Conservation (phyloP, 768 basidiomycete genomes). For the Lentinula aciculospora region DNA sequence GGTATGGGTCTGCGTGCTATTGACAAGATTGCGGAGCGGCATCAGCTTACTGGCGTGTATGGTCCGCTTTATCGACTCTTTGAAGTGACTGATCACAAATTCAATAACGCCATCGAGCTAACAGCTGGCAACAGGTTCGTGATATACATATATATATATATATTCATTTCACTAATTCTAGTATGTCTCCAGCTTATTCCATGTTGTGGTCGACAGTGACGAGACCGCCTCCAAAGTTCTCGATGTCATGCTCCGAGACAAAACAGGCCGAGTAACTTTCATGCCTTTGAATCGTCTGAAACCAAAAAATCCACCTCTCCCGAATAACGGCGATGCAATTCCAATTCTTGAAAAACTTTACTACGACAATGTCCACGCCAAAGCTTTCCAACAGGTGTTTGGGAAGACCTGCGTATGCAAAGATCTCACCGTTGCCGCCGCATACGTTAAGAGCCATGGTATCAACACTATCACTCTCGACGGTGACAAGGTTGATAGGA, state of each 20-base stretch:
- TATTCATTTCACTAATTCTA: conserved; percentile 5
- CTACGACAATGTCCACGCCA: conserved; percentile 63
- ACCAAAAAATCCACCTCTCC: conserved; percentile 59
- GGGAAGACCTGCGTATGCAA: conserved; percentile 96
- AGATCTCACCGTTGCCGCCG: conserved; percentile 86
- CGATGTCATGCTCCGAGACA: conserved; percentile 90
- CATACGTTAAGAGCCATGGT: conserved; percentile 90
- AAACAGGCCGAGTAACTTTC: conserved; percentile 92
- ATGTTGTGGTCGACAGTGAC: conserved; percentile 97
- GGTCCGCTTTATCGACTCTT: conserved; percentile 94
- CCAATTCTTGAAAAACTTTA: conserved; percentile 79
- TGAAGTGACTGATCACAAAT: conserved; percentile 81
- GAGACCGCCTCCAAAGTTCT: conserved; percentile 89
- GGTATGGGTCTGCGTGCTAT: conserved; percentile 84
- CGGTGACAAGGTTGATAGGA: conserved; percentile 96
- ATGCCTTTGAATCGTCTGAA: conserved; percentile 96
- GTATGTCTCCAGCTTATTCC: conserved; percentile 65
- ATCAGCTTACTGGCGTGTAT: conserved; percentile 78
- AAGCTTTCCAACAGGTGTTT: conserved; percentile 96
- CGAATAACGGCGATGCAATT: conserved; percentile 71
- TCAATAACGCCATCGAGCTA: conserved; percentile 88
- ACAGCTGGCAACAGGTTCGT: conserved; percentile 91
- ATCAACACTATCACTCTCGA: conserved; percentile 97
- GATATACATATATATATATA: background rate
- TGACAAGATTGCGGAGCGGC: conserved; percentile 73